Base-by-base conservation (phyloP, 495 filamentous ascomycete species). In the Cairneyella variabilis region DNA sequence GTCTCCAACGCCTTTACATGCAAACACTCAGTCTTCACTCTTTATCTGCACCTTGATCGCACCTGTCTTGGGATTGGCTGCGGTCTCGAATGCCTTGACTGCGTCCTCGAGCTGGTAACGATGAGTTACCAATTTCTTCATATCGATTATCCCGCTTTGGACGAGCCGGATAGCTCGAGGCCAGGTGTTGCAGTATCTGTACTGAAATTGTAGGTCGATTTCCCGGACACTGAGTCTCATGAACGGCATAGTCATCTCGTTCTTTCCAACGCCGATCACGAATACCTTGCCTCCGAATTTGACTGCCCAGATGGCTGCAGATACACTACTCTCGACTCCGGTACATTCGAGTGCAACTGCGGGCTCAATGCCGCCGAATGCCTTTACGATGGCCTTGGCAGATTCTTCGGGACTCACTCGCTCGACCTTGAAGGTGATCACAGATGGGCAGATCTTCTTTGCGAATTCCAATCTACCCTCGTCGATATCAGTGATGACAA, bases 11-110 rank as follows among this genome's bases (percentile, higher is more conserved):
- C 23, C 46, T 40, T 12, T 23, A 12, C 17, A 45, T 46, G 21
- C 22, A 12, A 20, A 38, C 2, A 10, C 42, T 60, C 53, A 64
- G 22, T 61, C 68, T 49, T 66, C 63, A 63, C 83, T 86, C 71
- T 84, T 78, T 59, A 96, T 97, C 75, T 89, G 83, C 59, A 96
- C 91, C 75, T 97, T 97, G 66, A 97, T 96, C 12, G 91, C 91
- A 2, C 92, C 91, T 32, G 84, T 95, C 73, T 83, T 90, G n/a
- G 88, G 83, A 69, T 96, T 82, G 2, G 85, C 79, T 18, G 90
- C 89, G 12, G 85, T 91, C 69, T 88, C 79, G 69, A 97, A 97
- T 21, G 92, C 92, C 71, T 91, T 80, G 23, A 92, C 66, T 3
- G 91, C 90, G 56, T 97, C 84, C 74, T 96, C 92, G 10, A 96